Percentiles rank a stretch among this genome's conserved stretches.
These are phyloP conservation scores for Vigna unguiculata DNA, from an alignment of 306 rosid species.

Conservation along the genomic window DNA sequence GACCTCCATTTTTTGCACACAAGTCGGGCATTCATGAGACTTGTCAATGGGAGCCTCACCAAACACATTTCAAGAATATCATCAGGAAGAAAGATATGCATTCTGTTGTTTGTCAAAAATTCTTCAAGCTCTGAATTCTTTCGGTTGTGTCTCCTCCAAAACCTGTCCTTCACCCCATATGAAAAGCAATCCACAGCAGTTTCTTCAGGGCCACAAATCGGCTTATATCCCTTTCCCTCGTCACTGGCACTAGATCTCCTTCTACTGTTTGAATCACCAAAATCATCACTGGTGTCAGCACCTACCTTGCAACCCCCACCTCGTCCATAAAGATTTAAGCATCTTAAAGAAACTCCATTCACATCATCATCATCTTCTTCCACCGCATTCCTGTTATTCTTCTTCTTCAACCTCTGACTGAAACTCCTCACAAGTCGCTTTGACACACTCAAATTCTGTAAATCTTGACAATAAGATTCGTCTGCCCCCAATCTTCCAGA, in stretches of 20 bases:
- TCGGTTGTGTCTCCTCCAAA: slow-evolving; percentile 77
- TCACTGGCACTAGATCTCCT: slow-evolving; percentile 94
- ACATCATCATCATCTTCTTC: slow-evolving; percentile 69
- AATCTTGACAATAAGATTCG: slow-evolving; percentile 65
- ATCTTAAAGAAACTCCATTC: slow-evolving; percentile 75
- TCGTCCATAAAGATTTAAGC: slow-evolving; percentile 77
- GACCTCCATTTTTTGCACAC: slow-evolving; percentile 96
- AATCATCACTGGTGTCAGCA: slow-evolving; percentile 89
- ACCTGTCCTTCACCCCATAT: slow-evolving; percentile 84
- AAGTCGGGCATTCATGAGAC: slow-evolving; percentile 96
- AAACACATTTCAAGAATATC: slow-evolving; percentile 97
- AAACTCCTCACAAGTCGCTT: slow-evolving; percentile 89
- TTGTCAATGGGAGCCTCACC: slow-evolving; percentile 85
- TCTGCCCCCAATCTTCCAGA: slow-evolving; percentile 62
- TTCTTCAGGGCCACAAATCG: slow-evolving; percentile 74
- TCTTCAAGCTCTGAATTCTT: slow-evolving; percentile 73
- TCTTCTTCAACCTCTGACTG: slow-evolving; percentile 88
- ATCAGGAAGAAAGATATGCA: slow-evolving; percentile 92
- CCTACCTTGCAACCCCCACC: slow-evolving; percentile 99
- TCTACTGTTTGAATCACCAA: slow-evolving; percentile 74
- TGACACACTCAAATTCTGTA: slow-evolving; percentile 78
- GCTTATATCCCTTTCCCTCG: slow-evolving; percentile 82
- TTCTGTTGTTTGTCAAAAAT: slow-evolving; percentile 59
- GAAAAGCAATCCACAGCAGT: slow-evolving; percentile 87
- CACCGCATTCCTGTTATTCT: slow-evolving; percentile 56